Percentiles rank a stretch among this genome's conserved stretches.
Evolutionary conservation across 192 early-diverging fungal genomes (phyloP).

Genomic region (Linderina pennispora): DNA sequence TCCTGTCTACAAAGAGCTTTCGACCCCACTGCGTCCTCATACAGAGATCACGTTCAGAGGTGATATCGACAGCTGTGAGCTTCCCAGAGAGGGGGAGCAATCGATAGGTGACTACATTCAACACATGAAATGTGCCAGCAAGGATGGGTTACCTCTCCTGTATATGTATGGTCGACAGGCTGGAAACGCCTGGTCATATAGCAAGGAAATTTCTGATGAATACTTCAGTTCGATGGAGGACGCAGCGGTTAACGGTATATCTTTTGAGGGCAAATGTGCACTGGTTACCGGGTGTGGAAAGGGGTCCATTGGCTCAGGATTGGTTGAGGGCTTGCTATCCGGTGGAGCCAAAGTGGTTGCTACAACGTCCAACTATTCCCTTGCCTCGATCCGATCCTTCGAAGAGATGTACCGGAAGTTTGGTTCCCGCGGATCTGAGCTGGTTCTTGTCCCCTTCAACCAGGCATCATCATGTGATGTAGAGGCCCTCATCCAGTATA

Average conservation of each 20-base stretch:
- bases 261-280: constrained; percentile 75
- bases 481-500: constrained; percentile 74
- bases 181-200: neutral
- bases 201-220: neutral
- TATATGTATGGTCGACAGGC: neutral
- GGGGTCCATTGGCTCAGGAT: constrained; percentile 86
- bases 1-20: constrained; percentile 84
- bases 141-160: neutral
- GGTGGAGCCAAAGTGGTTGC: constrained; percentile 89
- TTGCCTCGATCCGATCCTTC: constrained; percentile 73
- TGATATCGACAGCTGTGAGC: constrained; percentile 70
- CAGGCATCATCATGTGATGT: constrained; percentile 84
- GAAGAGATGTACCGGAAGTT: constrained; percentile 79
- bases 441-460: constrained; percentile 94
- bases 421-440: constrained; percentile 79
- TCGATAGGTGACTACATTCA: constrained; percentile 82
- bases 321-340: constrained; percentile 79
- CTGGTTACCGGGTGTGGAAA: constrained; percentile 89
- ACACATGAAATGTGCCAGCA: constrained; percentile 51
- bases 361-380: constrained; percentile 86
- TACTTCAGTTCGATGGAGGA: constrained; percentile 5
- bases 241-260: constrained; percentile 68
- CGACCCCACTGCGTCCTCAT: constrained; percentile 67
- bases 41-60: constrained; percentile 67
- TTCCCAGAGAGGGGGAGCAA: constrained; percentile 61